phyloP scores from a whole-genome alignment of 1,284 basidiomycete species.

The Dichomitus squalens region DNA sequence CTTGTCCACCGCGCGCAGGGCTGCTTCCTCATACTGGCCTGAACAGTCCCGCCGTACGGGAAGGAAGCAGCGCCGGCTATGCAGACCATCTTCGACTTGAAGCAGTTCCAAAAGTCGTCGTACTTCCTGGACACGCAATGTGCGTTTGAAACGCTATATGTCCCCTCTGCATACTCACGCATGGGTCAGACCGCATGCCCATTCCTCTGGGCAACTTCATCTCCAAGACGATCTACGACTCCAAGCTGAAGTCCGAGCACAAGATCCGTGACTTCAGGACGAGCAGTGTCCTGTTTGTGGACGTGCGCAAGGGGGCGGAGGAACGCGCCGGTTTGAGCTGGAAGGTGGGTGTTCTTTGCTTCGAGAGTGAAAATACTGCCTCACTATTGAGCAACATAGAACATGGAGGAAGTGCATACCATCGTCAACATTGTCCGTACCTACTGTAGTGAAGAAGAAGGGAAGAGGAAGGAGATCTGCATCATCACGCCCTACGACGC shows the following conservation, averaged over 20 bases:
- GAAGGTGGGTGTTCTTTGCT: conserved; percentile 44
- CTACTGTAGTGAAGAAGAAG: neutral
- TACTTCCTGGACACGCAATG: conserved; percentile 50
- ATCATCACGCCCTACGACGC: conserved; percentile 76
- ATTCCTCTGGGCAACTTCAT: conserved; percentile 49
- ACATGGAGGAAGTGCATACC: conserved; percentile 41
- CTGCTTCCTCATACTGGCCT: neutral
- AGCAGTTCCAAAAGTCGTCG: conserved; percentile 37
- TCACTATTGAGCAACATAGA: no score
- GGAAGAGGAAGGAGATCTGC: conserved; percentile 50
- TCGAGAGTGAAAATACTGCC: no score
- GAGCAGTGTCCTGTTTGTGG: conserved; percentile 39
- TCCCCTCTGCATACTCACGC: neutral
- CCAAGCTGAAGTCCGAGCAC: conserved; percentile 41
- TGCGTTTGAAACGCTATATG: neutral
- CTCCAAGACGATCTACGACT: conserved; percentile 44
- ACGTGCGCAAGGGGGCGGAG: conserved; percentile 45
- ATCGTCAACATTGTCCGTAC: conserved; percentile 2
- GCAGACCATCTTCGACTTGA: conserved; percentile 49
- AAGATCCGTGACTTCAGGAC: conserved; percentile 17
- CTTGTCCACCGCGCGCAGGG: neutral
- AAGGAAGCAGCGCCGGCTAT: conserved; percentile 41
- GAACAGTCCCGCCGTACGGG: conserved; percentile 52
- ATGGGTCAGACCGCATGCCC: conserved; percentile 50
- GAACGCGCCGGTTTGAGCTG: conserved; percentile 40